Conservation (phyloP, 2,329 filamentous ascomycete genomes). For the Neonectria magnoliae region DNA sequence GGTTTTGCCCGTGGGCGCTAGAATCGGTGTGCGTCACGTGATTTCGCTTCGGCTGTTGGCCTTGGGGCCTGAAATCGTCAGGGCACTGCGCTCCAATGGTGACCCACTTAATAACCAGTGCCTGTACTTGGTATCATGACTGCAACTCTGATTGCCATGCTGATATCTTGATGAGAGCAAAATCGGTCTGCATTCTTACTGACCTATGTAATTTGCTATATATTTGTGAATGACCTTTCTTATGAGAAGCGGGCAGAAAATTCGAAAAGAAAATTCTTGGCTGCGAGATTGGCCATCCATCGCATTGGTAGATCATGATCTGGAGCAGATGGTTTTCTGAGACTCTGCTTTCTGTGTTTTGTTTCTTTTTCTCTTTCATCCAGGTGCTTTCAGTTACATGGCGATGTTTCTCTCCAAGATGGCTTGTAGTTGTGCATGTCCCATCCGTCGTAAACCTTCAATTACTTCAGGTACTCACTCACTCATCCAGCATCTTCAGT, state of each 20-base stretch:
- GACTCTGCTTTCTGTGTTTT: neutral
- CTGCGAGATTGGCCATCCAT: too few relatives aligned
- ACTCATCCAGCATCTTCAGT: neutral
- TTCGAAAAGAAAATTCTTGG: neutral
- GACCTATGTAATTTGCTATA: neutral
- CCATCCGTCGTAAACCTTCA: neutral
- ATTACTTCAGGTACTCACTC: too few relatives aligned
- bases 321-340: neutral
- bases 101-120: neutral
- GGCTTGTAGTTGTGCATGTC: neutral
- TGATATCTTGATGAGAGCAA: neutral
- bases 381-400: neutral
- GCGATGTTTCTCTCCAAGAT: neutral
- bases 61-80: slow-evolving; percentile 1
- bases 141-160: neutral
- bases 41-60: slow-evolving; percentile 3
- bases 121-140: neutral
- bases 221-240: neutral
- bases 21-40: slow-evolving; percentile 40
- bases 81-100: neutral
- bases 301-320: neutral
- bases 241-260: neutral
- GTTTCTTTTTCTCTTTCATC: neutral
- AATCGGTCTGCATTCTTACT: neutral
- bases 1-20: slow-evolving; percentile 32